These are phyloP conservation scores for Oryza nivara DNA, from an alignment of 176 grass and related monocot genomes.

Conservation along the genomic window DNA sequence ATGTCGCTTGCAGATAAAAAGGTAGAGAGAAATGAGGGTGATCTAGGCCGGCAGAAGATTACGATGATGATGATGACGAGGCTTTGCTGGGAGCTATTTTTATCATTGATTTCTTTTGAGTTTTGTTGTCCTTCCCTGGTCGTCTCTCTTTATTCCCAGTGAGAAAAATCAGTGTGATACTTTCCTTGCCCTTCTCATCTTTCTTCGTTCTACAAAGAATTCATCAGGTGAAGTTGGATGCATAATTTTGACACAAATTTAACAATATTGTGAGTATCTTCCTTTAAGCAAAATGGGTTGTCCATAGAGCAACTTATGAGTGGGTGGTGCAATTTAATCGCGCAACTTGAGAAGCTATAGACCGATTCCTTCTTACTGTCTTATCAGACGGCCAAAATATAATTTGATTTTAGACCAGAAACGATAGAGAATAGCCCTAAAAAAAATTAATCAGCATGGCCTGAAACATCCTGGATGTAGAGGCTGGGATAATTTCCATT, in stretches of 20 bases:
- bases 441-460: background rate
- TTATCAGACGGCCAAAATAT: background rate
- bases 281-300: background rate
- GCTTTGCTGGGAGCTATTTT: constrained; percentile 29
- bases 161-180: background rate
- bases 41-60: background rate
- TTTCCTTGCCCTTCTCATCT: background rate
- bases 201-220: background rate
- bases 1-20: constrained; percentile 36
- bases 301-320: background rate
- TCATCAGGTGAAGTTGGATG: background rate
- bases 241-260: background rate
- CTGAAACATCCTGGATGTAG: background rate
- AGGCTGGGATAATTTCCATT: background rate
- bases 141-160: background rate
- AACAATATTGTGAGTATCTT: background rate
- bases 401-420: constrained; percentile 15
- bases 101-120: background rate
- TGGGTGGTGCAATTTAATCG: no score
- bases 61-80: constrained; percentile 36
- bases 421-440: background rate
- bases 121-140: background rate
- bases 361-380: background rate
- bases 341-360: no score
- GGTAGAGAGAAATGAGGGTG: background rate